A percentile compares a stretch with the other conserved stretches of the same genome.
Conservation (phyloP, 331 rosid species). For the Acacia concinna region DNA sequence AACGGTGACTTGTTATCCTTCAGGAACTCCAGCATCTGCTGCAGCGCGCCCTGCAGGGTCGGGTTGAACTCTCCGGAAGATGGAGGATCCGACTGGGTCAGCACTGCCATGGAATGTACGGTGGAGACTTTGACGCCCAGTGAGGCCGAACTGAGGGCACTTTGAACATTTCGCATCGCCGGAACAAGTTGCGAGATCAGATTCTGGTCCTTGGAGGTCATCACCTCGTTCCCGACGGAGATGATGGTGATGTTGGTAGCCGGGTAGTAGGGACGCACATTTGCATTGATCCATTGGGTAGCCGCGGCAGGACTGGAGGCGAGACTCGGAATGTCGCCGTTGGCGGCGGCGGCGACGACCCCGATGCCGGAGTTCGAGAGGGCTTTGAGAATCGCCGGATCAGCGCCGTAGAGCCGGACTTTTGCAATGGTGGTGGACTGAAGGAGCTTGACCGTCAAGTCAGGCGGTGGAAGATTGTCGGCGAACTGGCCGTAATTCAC, state of each 20-base stretch:
- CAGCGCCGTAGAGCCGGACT: constrained; percentile 76
- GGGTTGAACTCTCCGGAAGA: constrained; percentile 72
- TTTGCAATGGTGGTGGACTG: constrained; percentile 63
- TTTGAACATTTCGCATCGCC: constrained; percentile 76
- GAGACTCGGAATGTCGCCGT: constrained; percentile 63
- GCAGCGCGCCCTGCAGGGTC: constrained; percentile 38
- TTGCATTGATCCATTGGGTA: constrained; percentile 62
- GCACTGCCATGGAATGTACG: constrained; percentile 83
- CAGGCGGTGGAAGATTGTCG: constrained; percentile 73
- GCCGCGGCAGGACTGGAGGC: constrained; percentile 75
- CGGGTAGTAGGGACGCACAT: constrained; percentile 67
- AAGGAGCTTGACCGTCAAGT: constrained; percentile 52
- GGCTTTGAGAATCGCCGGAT: constrained; percentile 58
- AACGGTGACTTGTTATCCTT: constrained; percentile 68
- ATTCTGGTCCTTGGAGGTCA: constrained; percentile 50
- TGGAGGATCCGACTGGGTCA: constrained; percentile 79
- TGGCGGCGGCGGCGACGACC: constrained; percentile 58
- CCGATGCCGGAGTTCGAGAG: constrained; percentile 67
- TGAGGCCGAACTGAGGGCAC: constrained; percentile 52
- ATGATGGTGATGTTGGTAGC: constrained; percentile 64
- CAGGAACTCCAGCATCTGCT: constrained; percentile 49
- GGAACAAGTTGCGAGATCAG: constrained; percentile 66
- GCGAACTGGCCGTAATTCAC: constrained; percentile 82
- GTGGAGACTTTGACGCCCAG: constrained; percentile 77
- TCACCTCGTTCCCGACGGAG: constrained; percentile 85